phyloP scores from a whole-genome alignment of 179 eudicot genomes.

The Gypsophila paniculata region DNA sequence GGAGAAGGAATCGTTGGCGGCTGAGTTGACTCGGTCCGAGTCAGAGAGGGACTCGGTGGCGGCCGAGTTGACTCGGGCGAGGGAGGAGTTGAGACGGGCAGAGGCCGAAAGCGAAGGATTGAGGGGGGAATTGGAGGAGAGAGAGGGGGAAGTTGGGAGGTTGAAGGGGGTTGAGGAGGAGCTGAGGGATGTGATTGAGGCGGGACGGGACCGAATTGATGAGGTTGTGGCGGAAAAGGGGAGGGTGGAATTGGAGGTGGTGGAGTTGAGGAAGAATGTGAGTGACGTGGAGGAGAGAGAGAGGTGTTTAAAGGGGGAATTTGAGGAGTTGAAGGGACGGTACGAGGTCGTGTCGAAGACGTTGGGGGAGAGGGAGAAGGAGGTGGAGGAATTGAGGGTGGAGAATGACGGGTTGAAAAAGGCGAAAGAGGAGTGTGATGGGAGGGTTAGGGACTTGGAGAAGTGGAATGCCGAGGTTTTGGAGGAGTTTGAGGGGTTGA shows the following conservation, averaged over 20 bases:
- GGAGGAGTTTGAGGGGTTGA: conserved; percentile 31
- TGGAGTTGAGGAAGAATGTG: conserved; percentile 32
- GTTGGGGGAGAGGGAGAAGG: conserved; percentile 30
- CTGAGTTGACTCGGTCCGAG: conserved; percentile 40
- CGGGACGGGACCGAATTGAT: conserved; percentile 23
- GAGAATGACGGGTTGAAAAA: conserved; percentile 33
- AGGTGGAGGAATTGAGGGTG: conserved; percentile 29
- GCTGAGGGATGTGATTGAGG: conserved; percentile 32
- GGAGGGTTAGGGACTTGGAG: conserved; percentile 35
- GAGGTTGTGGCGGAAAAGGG: conserved; percentile 34
- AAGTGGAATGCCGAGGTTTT: conserved; percentile 29
- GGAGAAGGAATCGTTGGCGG: conserved; percentile 40
- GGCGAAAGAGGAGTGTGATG: conserved; percentile 27
- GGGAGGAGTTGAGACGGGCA: conserved; percentile 21
- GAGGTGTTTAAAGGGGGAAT: conserved; percentile 27
- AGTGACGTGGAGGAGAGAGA: conserved; percentile 28
- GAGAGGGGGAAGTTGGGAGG: conserved; percentile 33
- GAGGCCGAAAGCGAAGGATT: conserved; percentile 40
- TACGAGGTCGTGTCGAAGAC: conserved; percentile 27
- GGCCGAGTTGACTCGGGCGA: conserved; percentile 41
- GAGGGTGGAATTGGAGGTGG: conserved; percentile 33
- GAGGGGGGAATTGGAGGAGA: conserved; percentile 33
- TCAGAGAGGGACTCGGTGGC: conserved; percentile 33
- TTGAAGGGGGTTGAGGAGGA: conserved; percentile 22
- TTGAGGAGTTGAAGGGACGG: conserved; percentile 26